A percentile compares a stretch with the other conserved stretches of the same genome.
phyloP scores from a whole-genome alignment of 345 rosid genomes.

The Schrenkiella parvula region DNA sequence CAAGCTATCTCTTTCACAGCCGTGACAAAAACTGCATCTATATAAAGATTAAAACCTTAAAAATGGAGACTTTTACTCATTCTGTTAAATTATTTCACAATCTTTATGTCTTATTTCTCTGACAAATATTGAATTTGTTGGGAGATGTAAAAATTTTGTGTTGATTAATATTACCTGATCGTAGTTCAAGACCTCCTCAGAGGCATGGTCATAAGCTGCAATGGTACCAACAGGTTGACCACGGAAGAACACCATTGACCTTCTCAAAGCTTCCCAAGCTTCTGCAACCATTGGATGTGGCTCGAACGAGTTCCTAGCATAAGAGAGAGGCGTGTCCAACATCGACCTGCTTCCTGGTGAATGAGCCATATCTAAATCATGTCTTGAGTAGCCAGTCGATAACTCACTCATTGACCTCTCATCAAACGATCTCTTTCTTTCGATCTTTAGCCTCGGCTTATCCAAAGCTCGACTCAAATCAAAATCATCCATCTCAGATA shows the following conservation, averaged over 20 bases:
- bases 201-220: slow-evolving; percentile 80
- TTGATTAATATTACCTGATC: slow-evolving; percentile 67
- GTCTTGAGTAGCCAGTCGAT: slow-evolving; percentile 53
- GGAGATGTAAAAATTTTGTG: background rate
- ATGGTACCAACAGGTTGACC: slow-evolving; percentile 78
- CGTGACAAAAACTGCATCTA: background rate
- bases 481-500: slow-evolving; percentile 67
- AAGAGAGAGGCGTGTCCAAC: slow-evolving; percentile 79
- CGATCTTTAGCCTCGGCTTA: slow-evolving; percentile 84
- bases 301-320: slow-evolving; percentile 78
- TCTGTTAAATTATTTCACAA: background rate
- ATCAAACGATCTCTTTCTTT: slow-evolving; percentile 87
- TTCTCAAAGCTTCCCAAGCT: slow-evolving; percentile 77
- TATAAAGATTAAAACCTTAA: background rate
- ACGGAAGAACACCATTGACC: slow-evolving; percentile 62
- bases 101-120: background rate
- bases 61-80: background rate
- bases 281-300: slow-evolving; percentile 63
- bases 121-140: background rate
- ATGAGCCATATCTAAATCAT: slow-evolving; percentile 47
- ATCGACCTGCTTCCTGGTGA: slow-evolving; percentile 74
- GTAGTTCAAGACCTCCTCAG: slow-evolving; percentile 82
- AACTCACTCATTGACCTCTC: slow-evolving; percentile 94
- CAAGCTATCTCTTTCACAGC: background rate
- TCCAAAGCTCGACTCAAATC: slow-evolving; percentile 81